Evolutionary conservation across 805 yeast species (phyloP).

Genomic region (Zygosaccharomyces rouxii): DNA sequence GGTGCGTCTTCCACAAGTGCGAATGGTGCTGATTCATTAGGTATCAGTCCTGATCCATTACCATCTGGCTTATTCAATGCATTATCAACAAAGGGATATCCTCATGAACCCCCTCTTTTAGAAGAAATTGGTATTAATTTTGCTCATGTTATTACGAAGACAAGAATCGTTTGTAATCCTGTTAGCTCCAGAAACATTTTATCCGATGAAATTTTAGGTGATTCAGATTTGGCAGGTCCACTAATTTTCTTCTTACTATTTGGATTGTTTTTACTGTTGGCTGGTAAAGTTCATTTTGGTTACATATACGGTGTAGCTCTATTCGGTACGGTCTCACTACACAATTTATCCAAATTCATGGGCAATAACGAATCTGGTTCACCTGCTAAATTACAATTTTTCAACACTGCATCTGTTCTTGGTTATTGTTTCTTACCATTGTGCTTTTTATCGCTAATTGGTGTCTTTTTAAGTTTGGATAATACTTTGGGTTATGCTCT

Average conservation of each 20-base stretch:
- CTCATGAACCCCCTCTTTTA: constrained; percentile 89
- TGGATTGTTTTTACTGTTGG: constrained; percentile 73
- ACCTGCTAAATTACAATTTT: constrained; percentile 40
- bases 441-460: constrained; percentile 52
- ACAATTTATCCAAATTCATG: constrained; percentile 83
- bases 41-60: constrained; percentile 38
- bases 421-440: constrained; percentile 93
- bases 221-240: constrained; percentile 94
- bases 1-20: constrained; percentile 15
- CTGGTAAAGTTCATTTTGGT: constrained; percentile 95
- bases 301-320: constrained; percentile 95
- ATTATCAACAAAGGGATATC: constrained; percentile 85
- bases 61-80: constrained; percentile 84
- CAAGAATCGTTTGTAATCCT: constrained; percentile 82
- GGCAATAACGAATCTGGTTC: constrained; percentile 44
- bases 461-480: constrained; percentile 73
- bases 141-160: constrained; percentile 76
- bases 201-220: constrained; percentile 73
- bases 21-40: constrained; percentile 15
- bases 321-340: constrained; percentile 82
- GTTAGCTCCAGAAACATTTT: constrained; percentile 46
- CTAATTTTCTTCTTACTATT: constrained; percentile 80
- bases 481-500: constrained; percentile 67
- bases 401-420: constrained; percentile 80
- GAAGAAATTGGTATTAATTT: constrained; percentile 95